A percentile compares a stretch with the other conserved stretches of the same genome.
phyloP scores from a whole-genome alignment of 495 filamentous ascomycete species.

The Cryomyces antarcticus region DNA sequence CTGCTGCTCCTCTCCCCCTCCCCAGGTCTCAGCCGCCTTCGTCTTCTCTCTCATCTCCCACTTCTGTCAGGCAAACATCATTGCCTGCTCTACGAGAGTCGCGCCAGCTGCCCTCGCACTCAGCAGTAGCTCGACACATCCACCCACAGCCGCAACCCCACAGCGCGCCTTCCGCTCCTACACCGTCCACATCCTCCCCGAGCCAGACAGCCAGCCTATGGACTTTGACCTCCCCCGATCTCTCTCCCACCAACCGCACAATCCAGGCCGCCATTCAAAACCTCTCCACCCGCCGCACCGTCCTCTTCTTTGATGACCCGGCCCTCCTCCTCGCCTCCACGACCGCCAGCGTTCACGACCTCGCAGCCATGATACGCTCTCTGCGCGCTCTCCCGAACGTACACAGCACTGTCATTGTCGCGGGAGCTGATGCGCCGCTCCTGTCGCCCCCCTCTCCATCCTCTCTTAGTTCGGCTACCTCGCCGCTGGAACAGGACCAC shows the following conservation, averaged over 20 bases:
- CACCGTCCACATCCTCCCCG: neutral
- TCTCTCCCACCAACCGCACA: constrained; percentile 1
- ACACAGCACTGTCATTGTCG: constrained; percentile 39
- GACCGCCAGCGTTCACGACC: constrained; percentile 2
- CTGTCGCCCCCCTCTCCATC: constrained; percentile 20
- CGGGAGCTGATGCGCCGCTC: constrained; percentile 35
- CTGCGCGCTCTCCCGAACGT: neutral
- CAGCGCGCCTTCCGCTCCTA: neutral
- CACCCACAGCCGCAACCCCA: neutral
- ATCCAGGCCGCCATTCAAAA: constrained; percentile 3
- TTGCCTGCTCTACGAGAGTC: constrained; percentile 2
- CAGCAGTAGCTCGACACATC: too few species aligned
- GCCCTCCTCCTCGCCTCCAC: constrained; percentile 27
- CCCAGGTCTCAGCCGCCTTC: too few species aligned
- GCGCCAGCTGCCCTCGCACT: neutral
- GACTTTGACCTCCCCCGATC: neutral
- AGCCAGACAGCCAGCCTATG: neutral
- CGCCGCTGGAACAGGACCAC: constrained; percentile 33
- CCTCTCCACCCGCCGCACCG: constrained; percentile 1
- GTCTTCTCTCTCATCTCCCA: neutral
- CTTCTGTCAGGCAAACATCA: neutral
- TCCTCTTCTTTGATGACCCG: constrained; percentile 30
- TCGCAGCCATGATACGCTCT: neutral
- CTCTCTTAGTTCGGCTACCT: neutral
- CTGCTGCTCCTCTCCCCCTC: too few species aligned